Base-by-base conservation (phyloP, 2,329 filamentous ascomycete genomes). In the Lecanosticta acicola region DNA sequence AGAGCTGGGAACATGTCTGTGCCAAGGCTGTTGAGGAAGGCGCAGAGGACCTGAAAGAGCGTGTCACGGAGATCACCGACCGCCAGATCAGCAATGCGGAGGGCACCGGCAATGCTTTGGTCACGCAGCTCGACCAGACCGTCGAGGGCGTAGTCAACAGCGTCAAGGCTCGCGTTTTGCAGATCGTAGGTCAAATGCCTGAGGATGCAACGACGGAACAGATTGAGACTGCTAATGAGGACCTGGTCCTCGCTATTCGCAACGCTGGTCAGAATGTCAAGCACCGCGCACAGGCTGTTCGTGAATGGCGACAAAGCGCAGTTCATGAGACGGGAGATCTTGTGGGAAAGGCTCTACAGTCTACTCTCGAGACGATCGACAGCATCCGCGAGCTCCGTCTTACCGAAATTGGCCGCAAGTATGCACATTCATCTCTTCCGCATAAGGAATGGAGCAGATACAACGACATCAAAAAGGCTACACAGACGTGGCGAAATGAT, bases 401-500 rank as follows among this genome's bases (percentile, higher is more conserved):
- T 26, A 87, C 94, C 64, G 87, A 94, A 65, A 88, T 96, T 43
- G 90, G 90, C 46, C 91, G 94, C 81, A 77, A 71, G 49, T 98
- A 93, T 90, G 89, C 91, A 84, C 93, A 89, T 71, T 89, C 97
- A 47, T 88, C 88, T 24, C 80, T 98, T 50, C 94, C 91, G 1
- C 96, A 98, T 74, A 90, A 94, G 66, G 89, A 98, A 66, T 98
- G 93, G 93, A 81, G 84, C 49, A 93, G 91, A 65, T 98, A 95
- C 63, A 89, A 97, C 65, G 81, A 86, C 49, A 74, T 98, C 47
- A 94, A 87, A 71, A 80, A 78, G 43, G 84, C 85, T 10, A 86
- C 96, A 42, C 83, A 84, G 39, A 81, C 87, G 59, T 96, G 91
- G 89, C 84, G 87, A 45, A 75, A 80, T 29, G 87, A 94, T 56